phyloP scores from a whole-genome alignment of 2,329 filamentous ascomycete genomes.

The Conoideocrella luteorostrata region DNA sequence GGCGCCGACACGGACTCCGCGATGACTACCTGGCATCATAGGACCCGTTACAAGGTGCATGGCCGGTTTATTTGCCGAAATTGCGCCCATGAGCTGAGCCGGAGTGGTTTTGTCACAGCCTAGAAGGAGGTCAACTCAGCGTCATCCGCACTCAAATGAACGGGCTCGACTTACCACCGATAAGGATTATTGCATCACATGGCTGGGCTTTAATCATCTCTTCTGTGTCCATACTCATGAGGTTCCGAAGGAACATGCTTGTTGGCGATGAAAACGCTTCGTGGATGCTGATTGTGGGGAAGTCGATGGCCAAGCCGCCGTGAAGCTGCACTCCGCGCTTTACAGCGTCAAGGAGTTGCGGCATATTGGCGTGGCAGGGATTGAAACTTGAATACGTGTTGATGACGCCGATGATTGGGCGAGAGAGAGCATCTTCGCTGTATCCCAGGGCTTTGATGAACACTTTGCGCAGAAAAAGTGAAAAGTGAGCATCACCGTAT shows the following conservation, averaged over 20 bases:
- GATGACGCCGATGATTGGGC: constrained; percentile 68
- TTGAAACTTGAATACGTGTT: constrained; percentile 70
- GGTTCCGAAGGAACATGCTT: constrained; percentile 67
- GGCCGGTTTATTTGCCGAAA: constrained; percentile 67
- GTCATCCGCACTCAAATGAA: no score
- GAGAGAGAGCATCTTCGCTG: constrained; percentile 61
- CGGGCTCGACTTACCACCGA: constrained; percentile 55
- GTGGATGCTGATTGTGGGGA: constrained; percentile 66
- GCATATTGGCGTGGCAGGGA: constrained; percentile 66
- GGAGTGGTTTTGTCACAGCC: constrained; percentile 71
- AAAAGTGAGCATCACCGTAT: constrained; percentile 71
- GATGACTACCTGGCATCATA: constrained; percentile 67
- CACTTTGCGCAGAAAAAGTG: constrained; percentile 66
- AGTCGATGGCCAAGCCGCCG: constrained; percentile 64
- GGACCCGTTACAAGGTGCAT: constrained; percentile 64
- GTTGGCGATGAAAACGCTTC: constrained; percentile 65
- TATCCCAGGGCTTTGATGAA: constrained; percentile 75
- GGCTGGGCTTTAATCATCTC: constrained; percentile 71
- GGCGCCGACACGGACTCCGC: constrained; percentile 59
- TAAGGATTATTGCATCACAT: constrained; percentile 59
- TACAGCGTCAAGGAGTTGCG: constrained; percentile 63
- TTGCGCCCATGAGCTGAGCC: constrained; percentile 68
- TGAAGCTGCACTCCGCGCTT: constrained; percentile 61
- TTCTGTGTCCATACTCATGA: constrained; percentile 77
- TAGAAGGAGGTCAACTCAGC: no score